Conservation (phyloP, 2,329 filamentous ascomycete genomes). For the Fusarium poae region DNA sequence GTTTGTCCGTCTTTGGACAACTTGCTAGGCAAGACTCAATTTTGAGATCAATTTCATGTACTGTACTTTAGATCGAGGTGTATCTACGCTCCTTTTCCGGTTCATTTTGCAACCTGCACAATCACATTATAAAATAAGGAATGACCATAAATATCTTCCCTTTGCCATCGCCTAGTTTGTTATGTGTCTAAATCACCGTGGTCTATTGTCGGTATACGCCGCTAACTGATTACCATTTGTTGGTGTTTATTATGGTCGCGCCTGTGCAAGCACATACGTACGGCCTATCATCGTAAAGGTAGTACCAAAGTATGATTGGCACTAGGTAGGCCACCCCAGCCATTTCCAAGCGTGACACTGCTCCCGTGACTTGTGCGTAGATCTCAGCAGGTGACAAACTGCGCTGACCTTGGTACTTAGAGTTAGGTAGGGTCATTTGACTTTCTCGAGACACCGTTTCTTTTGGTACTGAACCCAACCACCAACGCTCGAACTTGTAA, state of each 20-base stretch:
- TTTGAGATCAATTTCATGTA: constrained; percentile 43
- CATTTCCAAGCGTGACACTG: constrained; percentile 4
- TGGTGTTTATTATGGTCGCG: background rate
- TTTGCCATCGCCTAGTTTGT: background rate
- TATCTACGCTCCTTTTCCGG: constrained; percentile 37
- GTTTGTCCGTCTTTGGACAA: constrained; percentile 31
- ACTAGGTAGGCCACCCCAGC: background rate
- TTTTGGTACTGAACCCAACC: background rate
- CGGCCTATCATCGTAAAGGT: too few relatives aligned
- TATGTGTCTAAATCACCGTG: background rate
- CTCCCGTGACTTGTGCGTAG: constrained; percentile 24
- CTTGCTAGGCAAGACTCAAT: constrained; percentile 37
- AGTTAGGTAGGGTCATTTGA: constrained; percentile 25
- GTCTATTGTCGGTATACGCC: too few relatives aligned
- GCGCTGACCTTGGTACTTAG: constrained; percentile 11
- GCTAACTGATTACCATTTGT: background rate
- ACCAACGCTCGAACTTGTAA: background rate
- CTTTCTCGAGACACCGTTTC: constrained; percentile 9
- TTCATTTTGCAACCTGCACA: constrained; percentile 14
- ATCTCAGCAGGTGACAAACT: constrained; percentile 24
- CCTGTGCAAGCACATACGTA: too few relatives aligned
- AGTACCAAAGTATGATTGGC: background rate
- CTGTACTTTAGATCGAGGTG: constrained; percentile 42
- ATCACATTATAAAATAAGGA: constrained; percentile 6
- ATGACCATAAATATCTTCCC: constrained; percentile 5